Percentiles rank a stretch among this genome's conserved stretches.
Conservation (phyloP, 768 basidiomycete genomes). For the Leccinum aurantiacum region DNA sequence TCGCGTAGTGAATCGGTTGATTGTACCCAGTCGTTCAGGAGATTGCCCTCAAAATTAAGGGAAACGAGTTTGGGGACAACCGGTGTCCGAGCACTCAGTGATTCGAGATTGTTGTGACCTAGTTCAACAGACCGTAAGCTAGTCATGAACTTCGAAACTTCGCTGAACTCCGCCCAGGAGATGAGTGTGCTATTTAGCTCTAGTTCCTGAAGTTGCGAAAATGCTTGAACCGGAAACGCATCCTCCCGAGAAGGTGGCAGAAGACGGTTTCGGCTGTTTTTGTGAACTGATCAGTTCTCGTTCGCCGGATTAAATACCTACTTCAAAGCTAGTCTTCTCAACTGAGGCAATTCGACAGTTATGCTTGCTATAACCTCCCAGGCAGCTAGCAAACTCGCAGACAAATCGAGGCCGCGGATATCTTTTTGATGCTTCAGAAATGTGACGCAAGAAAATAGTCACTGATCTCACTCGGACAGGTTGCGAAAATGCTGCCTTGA, state of each 20-base stretch:
- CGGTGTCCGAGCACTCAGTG: constrained; percentile 25
- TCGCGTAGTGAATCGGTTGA: constrained; percentile 44
- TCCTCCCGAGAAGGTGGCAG: constrained; percentile 33
- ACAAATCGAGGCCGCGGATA: constrained; percentile 79
- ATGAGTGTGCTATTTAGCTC: constrained; percentile 74
- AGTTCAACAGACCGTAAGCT: constrained; percentile 57
- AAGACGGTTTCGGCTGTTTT: constrained; percentile 67
- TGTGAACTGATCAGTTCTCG: constrained; percentile 18
- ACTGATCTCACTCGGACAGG: constrained; percentile 63
- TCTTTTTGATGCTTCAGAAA: constrained; percentile 42
- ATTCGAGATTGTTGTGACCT: constrained; percentile 63
- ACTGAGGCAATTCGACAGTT: constrained; percentile 52
- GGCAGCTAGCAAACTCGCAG: constrained; percentile 64
- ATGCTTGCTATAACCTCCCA: constrained; percentile 75
- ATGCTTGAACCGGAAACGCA: constrained; percentile 40
- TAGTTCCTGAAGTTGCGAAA: constrained; percentile 57
- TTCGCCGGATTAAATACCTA: constrained; percentile 41
- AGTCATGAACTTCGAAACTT: constrained; percentile 53
- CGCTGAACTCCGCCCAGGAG: constrained; percentile 66
- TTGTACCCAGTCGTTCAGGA: constrained; percentile 54
- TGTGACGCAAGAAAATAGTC: constrained; percentile 7
- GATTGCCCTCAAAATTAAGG: constrained; percentile 74
- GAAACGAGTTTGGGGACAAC: constrained; percentile 38
- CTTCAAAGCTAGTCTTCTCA: constrained; percentile 78
- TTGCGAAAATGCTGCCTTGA: constrained; percentile 49